Conservation (phyloP, 306 rosid genomes). For the Argentina anserina region DNA sequence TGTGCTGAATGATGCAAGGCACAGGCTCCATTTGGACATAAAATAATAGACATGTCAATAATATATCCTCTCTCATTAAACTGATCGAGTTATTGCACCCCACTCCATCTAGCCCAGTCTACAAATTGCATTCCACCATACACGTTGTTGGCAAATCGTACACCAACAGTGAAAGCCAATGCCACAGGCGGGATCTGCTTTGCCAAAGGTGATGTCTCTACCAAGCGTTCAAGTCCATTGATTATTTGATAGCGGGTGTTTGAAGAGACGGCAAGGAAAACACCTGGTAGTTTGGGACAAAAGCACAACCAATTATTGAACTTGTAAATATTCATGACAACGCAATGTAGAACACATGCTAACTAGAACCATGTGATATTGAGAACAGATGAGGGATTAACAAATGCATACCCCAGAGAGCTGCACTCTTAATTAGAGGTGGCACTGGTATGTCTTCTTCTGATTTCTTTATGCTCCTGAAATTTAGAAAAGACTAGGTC, state of each 20-base stretch:
- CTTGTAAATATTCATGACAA: neutral
- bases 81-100: constrained; percentile 54
- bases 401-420: constrained; percentile 44
- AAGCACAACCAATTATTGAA: neutral
- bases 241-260: constrained; percentile 83
- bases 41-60: neutral
- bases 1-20: neutral
- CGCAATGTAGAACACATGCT: neutral
- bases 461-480: constrained; percentile 86
- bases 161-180: constrained; percentile 78
- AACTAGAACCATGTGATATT: neutral
- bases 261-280: constrained; percentile 90
- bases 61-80: neutral
- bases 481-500: constrained; percentile 5
- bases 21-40: neutral
- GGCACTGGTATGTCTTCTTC: constrained; percentile 94
- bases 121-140: constrained; percentile 95
- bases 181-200: constrained; percentile 80
- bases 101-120: constrained; percentile 94
- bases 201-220: constrained; percentile 72
- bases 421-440: constrained; percentile 82
- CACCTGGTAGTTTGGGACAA: constrained; percentile 46
- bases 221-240: constrained; percentile 74
- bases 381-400: neutral
- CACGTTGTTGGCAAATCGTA: constrained; percentile 78